Percentiles rank a stretch among this genome's conserved stretches.
Evolutionary conservation across 2,329 filamentous ascomycete species (phyloP).

Genomic region (Fusarium piperis): DNA sequence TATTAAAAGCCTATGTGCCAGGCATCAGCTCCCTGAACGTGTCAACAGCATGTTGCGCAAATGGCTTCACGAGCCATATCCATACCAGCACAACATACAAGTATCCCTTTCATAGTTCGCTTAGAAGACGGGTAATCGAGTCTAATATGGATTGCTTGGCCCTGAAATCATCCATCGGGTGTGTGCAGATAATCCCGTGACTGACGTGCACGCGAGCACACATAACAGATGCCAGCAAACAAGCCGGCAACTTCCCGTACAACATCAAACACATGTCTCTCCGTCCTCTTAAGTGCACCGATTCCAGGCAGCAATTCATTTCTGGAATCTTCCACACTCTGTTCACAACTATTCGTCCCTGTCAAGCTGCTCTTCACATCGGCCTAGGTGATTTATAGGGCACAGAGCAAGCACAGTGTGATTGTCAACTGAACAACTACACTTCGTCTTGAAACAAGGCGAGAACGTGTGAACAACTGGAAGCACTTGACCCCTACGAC

Average conservation of each 20-base stretch:
- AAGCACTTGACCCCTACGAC: background rate
- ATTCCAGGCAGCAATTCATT: background rate
- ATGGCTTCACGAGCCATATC: background rate
- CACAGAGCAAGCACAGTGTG: background rate
- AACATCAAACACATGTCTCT: background rate
- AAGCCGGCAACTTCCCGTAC: background rate
- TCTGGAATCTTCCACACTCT: background rate
- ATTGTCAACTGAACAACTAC: background rate
- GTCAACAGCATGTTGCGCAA: background rate
- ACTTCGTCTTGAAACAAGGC: background rate
- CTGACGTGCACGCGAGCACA: background rate
- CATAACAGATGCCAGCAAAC: background rate
- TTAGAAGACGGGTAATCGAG: background rate
- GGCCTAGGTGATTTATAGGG: background rate
- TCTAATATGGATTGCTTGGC: background rate
- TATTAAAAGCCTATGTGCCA: background rate
- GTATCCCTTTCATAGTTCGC: background rate
- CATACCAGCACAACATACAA: background rate
- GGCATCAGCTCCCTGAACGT: background rate
- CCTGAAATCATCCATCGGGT: background rate
- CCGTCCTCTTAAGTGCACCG: background rate
- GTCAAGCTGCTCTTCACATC: background rate
- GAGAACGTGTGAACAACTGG: background rate
- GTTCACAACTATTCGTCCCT: background rate
- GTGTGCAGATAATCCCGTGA: background rate